Evolutionary conservation across 2,329 filamentous ascomycete genomes (phyloP), one percentile per base, ranked within the genome.

Genomic region (Diatrype stigma): DNA sequence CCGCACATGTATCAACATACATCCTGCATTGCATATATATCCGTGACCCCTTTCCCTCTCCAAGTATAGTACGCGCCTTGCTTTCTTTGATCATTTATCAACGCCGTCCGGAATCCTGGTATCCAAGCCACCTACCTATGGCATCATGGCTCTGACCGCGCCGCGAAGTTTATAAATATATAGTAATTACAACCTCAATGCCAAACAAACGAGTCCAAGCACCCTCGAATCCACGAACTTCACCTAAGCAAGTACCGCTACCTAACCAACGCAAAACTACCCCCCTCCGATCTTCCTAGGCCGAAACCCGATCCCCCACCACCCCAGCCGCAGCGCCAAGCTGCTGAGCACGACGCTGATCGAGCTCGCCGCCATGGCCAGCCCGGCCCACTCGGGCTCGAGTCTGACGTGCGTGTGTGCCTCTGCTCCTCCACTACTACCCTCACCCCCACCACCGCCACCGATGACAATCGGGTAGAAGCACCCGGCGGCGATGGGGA

Each of bases 321-420:
- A 28, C n/a, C 57, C 49, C 10, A 69, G 78, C 65, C 85, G 81
- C 72, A 96, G 69, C 46, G 84, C 77, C 62, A 96, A 70, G 72
- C 88, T 93, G 67, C 90, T 96, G 64, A 82, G 72, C 47, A 96
- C 87, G 44, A 97, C 92, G 63, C 89, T 94, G 58, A 96, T 85
- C 68, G 88, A 93, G 69, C 91, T 96, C 67, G 92, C 70, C 23
- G 93, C 93, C 93, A 96, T 97, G 1, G 92, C 92, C 66, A 96
- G 70, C 58, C 85, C 87, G 5, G 92, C 93, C 92, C 92, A 96
- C 1, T 89, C 88, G 0, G 88, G 88, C 66, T 89, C 85, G 45
- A 92, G 70, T 53, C 80, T 73, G 19, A 90, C 70, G 64, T 87
- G 86, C n/a, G 40, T 44, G 64, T 87, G 86, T 14, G 21, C 14